Evolutionary conservation across 306 rosid genomes (phyloP), one percentile per base, ranked within the genome.

Genomic region (Quillaja saponaria): DNA sequence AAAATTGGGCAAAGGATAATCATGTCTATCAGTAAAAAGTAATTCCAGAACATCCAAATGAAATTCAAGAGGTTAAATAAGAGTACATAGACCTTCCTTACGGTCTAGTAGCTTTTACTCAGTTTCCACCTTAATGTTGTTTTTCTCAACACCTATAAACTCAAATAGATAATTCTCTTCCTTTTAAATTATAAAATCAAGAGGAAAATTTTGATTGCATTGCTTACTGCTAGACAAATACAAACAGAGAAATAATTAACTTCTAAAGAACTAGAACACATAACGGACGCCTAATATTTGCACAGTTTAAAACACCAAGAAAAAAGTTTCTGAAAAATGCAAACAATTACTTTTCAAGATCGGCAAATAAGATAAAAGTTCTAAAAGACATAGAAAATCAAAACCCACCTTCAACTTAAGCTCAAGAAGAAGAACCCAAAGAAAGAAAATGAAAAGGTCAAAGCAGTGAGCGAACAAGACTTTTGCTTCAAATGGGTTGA

Each of bases 61-160:
- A 25, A 12, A 17, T 10, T 57, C 11, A 62, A 39, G 10, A 31
- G 45, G 31, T 19, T 54, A 13, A 0, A 59, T 5, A 17, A 45
- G 66, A 61, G 11, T 5, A 33, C 42, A 56, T 86, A 47, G 14
- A 94, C 99, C 99, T 89, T 76, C 99, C 99, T 60, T 87, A 96
- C 7, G 97, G 96, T 54, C 97, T 82, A 41, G 99, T 87, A 67
- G 76, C 46, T 75, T 82, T 94, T 48, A 73, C 62, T 46, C 44
- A 39, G 13, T 8, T 39, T 12, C 84, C 12, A 65, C 87, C 66
- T 69, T 62, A 41, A 52, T 64, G 6, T 39, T 14, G 6, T 53
- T 67, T 44, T 56, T 57, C 52, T 80, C 82, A 64, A 1, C 41
- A 34, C 37, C 85, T 73, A 67, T 40, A 52, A 73, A 34, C 20